phyloP scores from a whole-genome alignment of 306 rosid genomes.

The Vigna unguiculata region DNA sequence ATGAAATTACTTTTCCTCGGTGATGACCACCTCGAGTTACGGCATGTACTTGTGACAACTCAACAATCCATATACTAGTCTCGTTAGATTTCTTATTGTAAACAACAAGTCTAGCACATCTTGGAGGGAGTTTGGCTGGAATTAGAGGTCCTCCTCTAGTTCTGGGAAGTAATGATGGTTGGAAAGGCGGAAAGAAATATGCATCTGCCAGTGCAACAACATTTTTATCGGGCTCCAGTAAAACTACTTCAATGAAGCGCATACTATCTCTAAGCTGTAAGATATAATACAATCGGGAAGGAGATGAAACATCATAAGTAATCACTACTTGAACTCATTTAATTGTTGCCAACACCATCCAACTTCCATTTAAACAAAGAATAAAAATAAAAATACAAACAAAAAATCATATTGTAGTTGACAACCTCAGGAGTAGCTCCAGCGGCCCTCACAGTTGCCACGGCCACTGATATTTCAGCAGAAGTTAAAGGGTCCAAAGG shows the following conservation, averaged over 20 bases:
- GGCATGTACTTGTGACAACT: constrained; percentile 90
- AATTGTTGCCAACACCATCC: background rate
- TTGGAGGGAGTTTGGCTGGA: constrained; percentile 87
- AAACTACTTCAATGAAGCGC: constrained; percentile 89
- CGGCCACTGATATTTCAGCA: constrained; percentile 89
- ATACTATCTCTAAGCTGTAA: constrained; percentile 88
- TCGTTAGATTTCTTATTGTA: constrained; percentile 82
- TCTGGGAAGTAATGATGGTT: constrained; percentile 87
- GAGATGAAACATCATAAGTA: constrained; percentile 29
- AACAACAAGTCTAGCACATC: constrained; percentile 86
- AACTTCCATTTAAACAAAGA: constrained; percentile 10
- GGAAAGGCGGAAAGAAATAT: constrained; percentile 92
- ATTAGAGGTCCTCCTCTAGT: constrained; percentile 82
- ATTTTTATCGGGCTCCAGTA: constrained; percentile 83
- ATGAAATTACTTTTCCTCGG: constrained; percentile 85
- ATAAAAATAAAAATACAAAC: background rate
- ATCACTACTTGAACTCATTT: constrained; percentile 36
- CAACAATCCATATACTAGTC: constrained; percentile 80
- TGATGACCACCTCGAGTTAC: constrained; percentile 96
- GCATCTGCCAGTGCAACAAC: constrained; percentile 95
- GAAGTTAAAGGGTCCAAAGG: constrained; percentile 90
- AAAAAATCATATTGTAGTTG: constrained; percentile 21
- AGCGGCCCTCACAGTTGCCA: constrained; percentile 92
- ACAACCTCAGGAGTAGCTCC: constrained; percentile 93
- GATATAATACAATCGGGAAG: constrained; percentile 32